Percentiles rank a stretch among this genome's conserved stretches.
phyloP scores from a whole-genome alignment of 768 basidiomycete genomes.

The Tricholoma terreum region DNA sequence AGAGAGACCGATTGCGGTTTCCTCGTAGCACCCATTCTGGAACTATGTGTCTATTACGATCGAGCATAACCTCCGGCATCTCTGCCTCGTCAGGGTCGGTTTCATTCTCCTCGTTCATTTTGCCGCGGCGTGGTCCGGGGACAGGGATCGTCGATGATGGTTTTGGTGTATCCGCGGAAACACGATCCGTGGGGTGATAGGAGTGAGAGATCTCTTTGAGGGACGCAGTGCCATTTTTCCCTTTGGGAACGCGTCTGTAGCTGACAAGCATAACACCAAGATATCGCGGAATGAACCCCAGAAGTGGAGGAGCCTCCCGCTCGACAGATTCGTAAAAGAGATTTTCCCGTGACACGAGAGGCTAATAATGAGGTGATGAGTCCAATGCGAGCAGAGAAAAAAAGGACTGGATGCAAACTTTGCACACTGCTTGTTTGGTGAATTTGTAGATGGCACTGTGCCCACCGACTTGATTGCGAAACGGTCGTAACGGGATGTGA shows the following conservation, averaged over 20 bases:
- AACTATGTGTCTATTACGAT: conserved; percentile 92
- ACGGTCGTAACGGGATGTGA: conserved; percentile 91
- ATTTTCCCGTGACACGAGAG: conserved; percentile 94
- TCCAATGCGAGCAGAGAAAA: conserved; percentile 17
- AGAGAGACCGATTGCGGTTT: conserved; percentile 46
- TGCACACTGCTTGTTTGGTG: conserved; percentile 96
- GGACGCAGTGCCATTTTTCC: conserved; percentile 21
- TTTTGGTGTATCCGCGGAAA: conserved; percentile 24
- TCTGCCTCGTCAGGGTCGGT: conserved; percentile 72
- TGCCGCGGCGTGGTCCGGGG: conserved; percentile 16
- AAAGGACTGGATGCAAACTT: conserved; percentile 55
- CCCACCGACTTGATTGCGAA: conserved; percentile 97
- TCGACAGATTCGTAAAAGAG: conserved; percentile 98
- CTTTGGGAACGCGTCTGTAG: conserved; percentile 75
- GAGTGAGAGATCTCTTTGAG: conserved; percentile 20
- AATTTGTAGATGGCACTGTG: conserved; percentile 98
- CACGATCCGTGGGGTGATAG: conserved; percentile 18
- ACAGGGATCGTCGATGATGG: conserved; percentile 16
- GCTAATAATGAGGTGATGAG: conserved; percentile 47
- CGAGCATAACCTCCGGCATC: conserved; percentile 91
- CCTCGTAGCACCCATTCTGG: conserved; percentile 85
- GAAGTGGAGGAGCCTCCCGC: conserved; percentile 84
- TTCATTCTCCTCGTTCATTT: conserved; percentile 26
- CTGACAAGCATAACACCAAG: conserved; percentile 98
- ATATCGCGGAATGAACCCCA: conserved; percentile 96